Base-by-base conservation (phyloP, 306 rosid genomes). In the Quercus agrifolia region DNA sequence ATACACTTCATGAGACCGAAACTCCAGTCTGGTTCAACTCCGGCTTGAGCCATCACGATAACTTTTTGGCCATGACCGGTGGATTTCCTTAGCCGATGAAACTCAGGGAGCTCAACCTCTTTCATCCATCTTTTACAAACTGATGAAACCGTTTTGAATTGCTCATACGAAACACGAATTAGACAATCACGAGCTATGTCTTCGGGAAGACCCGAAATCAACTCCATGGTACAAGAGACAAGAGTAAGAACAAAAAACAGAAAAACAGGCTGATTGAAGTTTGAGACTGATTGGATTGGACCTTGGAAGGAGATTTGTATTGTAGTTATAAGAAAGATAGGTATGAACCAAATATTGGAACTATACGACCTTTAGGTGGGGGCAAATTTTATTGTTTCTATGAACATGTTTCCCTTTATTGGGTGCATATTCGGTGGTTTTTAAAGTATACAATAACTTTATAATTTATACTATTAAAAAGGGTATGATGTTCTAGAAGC, bases 141-240 rank as follows among this genome's bases (percentile, higher is more conserved):
- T 25, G 92, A 81, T 0, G 86, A 83, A 0, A 93, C 76, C 0
- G 74, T 74, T 27, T 89, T 74, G 28, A 93, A 81, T 56, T 87
- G 83, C 0, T 88, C 76, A 11, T 86, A 83, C 0, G 87, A 56
- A 27, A 89, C 71, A 23, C 94, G 88, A 46, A 83, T 73, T 21
- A 93, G 57, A 57, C 97, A 91, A 23, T 88, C 92, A 31, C 84
- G 71, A 62, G 89, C 91, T 7, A 93, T 66, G 20, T 93, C 95
- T 8, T 91, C 91, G 0, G 98, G 97, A 15, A 93, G 80, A 77
- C 88, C 90, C 13, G 97, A 79, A 89, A 90, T 88, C 74, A 92
- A 59, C 64, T 84, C 97, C 96, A 90, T 92, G 0, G 18, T 23
- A 44, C 18, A 10, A 74, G 31, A 35, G 2, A 38, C 44, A 38